Conservation (phyloP, 176 grass and related monocot genomes). For the Alopecurus myosuroides region DNA sequence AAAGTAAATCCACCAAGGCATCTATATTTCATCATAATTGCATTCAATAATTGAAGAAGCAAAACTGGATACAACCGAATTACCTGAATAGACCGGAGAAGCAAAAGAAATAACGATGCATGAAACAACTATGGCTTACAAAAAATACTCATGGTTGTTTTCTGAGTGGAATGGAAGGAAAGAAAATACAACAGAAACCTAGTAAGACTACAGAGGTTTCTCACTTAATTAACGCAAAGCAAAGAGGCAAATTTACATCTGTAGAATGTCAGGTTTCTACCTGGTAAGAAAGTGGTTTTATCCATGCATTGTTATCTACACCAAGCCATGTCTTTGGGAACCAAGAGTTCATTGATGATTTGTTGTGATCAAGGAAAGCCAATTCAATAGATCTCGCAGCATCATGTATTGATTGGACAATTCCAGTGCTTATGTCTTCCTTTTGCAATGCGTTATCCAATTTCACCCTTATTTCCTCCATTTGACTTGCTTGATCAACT, state of each 20-base stretch:
- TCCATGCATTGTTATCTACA: conserved; percentile 85
- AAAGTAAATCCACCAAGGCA: not conserved
- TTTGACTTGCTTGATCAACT: conserved; percentile 47
- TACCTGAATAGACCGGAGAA: not conserved
- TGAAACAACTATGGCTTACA: not conserved
- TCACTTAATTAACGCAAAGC: not conserved
- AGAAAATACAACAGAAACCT: not conserved
- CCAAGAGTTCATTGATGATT: conserved; percentile 55
- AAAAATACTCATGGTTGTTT: not conserved
- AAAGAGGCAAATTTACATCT: not conserved
- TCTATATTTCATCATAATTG: not conserved
- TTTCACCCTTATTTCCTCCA: conserved; percentile 74
- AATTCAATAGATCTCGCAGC: conserved; percentile 90
- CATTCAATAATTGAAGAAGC: not conserved
- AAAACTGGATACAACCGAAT: not conserved
- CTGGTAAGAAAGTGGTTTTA: conserved; percentile 88
- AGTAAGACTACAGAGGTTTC: not conserved
- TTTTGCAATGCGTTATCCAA: conserved; percentile 65
- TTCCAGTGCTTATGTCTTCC: conserved; percentile 62
- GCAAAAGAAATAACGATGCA: conserved; percentile 6
- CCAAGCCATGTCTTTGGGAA: conserved; percentile 81
- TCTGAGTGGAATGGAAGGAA: not conserved
- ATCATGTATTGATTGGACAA: conserved; percentile 93
- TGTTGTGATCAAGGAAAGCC: conserved; percentile 63
- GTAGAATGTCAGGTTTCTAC: conserved; percentile 34